These are phyloP conservation scores for Podosphaera fusca DNA, from an alignment of 2,329 filamentous ascomycete genomes.

Conservation along the genomic window DNA sequence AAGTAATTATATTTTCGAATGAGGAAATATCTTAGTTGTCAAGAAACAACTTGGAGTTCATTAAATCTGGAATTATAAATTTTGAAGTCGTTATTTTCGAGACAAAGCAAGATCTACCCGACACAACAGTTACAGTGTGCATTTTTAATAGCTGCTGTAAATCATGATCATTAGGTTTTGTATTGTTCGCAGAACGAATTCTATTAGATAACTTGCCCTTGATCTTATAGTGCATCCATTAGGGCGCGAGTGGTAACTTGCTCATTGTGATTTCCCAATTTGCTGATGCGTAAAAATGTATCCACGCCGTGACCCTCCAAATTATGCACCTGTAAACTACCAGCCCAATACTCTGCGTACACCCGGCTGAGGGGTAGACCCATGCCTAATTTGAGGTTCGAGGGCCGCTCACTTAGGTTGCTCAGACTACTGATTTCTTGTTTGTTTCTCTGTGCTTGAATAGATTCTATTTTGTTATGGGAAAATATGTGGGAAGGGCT, in stretches of 20 bases:
- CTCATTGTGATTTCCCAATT: slow-evolving; percentile 94
- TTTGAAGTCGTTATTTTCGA: too few species aligned
- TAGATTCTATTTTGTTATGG: background rate
- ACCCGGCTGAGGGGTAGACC: slow-evolving; percentile 81
- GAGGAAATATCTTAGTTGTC: too few species aligned
- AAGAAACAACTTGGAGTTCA: too few species aligned
- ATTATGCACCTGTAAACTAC: slow-evolving; percentile 72
- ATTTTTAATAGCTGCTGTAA: too few species aligned
- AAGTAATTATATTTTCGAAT: too few species aligned
- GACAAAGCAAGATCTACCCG: too few species aligned
- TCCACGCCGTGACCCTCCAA: slow-evolving; percentile 91
- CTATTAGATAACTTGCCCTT: too few species aligned
- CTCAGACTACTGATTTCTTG: slow-evolving; percentile 35
- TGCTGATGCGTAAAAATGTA: slow-evolving; percentile 86
- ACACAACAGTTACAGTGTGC: too few species aligned
- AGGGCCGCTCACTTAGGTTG: slow-evolving; percentile 59
- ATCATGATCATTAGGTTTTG: too few species aligned
- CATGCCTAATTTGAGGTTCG: slow-evolving; percentile 74
- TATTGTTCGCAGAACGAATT: too few species aligned
- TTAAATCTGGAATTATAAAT: too few species aligned
- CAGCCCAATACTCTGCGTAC: slow-evolving; percentile 96
- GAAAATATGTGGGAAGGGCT: background rate
- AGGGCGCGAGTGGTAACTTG: slow-evolving; percentile 57
- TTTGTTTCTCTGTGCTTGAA: background rate
- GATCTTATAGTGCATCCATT: slow-evolving; percentile 41